Base-by-base conservation (phyloP, 768 basidiomycete species). In the Gymnopilus dilepis region DNA sequence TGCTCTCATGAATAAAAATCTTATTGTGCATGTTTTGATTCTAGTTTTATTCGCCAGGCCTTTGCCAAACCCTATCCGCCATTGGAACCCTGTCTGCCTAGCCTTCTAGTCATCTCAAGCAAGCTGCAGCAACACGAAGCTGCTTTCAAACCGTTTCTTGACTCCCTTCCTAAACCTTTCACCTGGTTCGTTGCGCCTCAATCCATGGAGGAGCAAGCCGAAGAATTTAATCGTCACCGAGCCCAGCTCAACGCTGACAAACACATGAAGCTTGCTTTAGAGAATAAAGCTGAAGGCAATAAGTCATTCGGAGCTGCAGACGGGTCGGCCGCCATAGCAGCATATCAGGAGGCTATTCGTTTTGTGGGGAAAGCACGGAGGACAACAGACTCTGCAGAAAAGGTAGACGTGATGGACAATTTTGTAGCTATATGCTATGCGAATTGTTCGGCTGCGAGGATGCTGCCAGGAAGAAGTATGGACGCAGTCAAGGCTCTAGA, bases 81-180 rank as follows among this genome's bases (percentile, higher is more conserved):
- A 13, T 61, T 66, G 48, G 21, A 54, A 45, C 56, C 69, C n/a
- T 42, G 41, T 19, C 26, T 67, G 4, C 69, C 66, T 8, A 41
- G 41, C 15, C 42, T 47, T 3, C 41, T 67, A 11, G 28, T 58
- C 30, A 54, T 69, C 31, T 60, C 63, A 8, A 40, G 52, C 24
- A 58, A 66, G 13, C 61, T 69, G 31, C 55, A 30, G n/a, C 56
- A 59, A 12, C 65, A 66, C 37, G 24, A 57, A 5, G 28, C 33
- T 12, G 58, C 57, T 12, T 37, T 70, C 43, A 34, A 51, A n/a
- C 59, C 63, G 15, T 70, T 70, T 52, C 63, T 70, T 4, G 51
- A 67, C 31, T 60, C 65, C 19, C 53, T 70, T 12, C 63, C 65
- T 1, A 15, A 31, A 1, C 47, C 51, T 19, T 64, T 67, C 33